These are phyloP conservation scores for Trichoderma arundinaceum DNA, from an alignment of 2,329 filamentous ascomycete genomes.

Conservation along the genomic window DNA sequence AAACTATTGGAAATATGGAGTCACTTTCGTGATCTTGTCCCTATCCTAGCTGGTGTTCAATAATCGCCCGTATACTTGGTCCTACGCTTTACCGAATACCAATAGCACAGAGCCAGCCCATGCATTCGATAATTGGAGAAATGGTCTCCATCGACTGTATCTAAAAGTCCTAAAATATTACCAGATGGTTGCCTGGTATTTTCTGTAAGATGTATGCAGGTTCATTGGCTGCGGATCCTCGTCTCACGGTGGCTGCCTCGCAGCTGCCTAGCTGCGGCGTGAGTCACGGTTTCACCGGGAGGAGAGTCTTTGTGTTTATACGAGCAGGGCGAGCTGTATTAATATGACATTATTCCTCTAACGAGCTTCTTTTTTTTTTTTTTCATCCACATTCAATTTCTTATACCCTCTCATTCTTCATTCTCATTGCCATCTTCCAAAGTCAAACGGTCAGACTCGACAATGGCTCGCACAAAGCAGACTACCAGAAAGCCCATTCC, in stretches of 20 bases:
- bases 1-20: neutral
- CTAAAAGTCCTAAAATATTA: constrained; percentile 25
- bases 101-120: constrained; percentile 1
- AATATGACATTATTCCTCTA: constrained; percentile 4
- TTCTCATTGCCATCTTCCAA: neutral
- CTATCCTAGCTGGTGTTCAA: neutral
- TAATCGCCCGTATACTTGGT: neutral
- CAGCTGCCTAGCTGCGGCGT: constrained; percentile 25
- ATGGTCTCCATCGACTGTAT: neutral
- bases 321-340: constrained; percentile 3
- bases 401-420: neutral
- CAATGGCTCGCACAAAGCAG: constrained; percentile 30
- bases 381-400: neutral
- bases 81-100: constrained; percentile 4
- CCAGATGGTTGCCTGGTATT: constrained; percentile 24
- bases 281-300: constrained; percentile 18
- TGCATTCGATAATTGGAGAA: neutral
- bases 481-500: constrained; percentile 1
- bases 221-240: constrained; percentile 12
- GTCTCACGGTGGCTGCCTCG: constrained; percentile 26
- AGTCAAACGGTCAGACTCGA: neutral
- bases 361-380: neutral
- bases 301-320: neutral
- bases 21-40: neutral
- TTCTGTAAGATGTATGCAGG: constrained; percentile 10